These are phyloP conservation scores for Adansonia digitata DNA, from an alignment of 345 rosid genomes.

Conservation along the genomic window DNA sequence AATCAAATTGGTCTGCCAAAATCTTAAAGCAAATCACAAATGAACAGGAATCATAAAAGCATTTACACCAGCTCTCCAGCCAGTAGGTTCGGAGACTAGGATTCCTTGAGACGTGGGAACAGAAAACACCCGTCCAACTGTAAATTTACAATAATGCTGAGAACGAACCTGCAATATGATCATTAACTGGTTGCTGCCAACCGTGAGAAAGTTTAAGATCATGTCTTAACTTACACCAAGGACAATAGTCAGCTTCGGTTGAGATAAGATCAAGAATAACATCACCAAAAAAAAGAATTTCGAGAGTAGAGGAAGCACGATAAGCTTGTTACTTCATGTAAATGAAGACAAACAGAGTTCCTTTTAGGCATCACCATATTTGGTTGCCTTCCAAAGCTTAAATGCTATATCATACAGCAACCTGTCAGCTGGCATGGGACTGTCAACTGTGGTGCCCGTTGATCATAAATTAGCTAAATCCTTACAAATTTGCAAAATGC, in stretches of 20 bases:
- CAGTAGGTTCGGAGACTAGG: background rate
- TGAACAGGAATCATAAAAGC: too few species aligned
- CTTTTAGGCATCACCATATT: constrained; percentile 78
- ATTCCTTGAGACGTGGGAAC: too few species aligned
- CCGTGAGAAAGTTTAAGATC: background rate
- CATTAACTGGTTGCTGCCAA: too few species aligned
- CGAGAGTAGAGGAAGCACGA: background rate
- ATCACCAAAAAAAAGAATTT: background rate
- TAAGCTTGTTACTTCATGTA: background rate
- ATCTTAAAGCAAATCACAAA: too few species aligned
- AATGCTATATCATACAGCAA: constrained; percentile 88
- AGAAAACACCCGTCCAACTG: background rate
- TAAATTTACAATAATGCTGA: background rate
- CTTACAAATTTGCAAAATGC: background rate
- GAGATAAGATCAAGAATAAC: background rate
- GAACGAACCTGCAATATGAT: background rate
- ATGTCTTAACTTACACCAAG: background rate
- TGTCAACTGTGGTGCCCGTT: constrained; percentile 69
- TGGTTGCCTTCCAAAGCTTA: constrained; percentile 96
- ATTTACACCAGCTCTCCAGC: background rate
- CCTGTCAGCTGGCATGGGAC: constrained; percentile 84
- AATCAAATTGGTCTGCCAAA: too few species aligned
- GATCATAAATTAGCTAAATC: constrained; percentile 15
- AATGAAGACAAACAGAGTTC: background rate
- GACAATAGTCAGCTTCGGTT: background rate